Base-by-base conservation (phyloP, 2,329 filamentous ascomycete genomes). In the Aspergillus hiratsukae region DNA sequence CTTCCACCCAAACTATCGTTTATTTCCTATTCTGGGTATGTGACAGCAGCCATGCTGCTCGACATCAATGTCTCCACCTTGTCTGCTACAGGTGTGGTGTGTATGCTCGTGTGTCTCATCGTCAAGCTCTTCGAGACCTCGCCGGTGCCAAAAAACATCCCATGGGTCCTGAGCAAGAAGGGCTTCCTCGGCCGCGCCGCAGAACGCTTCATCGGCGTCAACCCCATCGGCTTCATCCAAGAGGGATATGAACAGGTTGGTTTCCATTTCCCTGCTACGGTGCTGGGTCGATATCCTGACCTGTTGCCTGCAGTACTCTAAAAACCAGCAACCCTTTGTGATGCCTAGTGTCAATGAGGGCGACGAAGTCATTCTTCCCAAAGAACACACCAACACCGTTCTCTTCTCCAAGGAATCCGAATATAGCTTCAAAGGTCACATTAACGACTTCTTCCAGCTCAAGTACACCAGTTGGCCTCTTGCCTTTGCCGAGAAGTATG, bases 331-430 rank as follows among this genome's bases (percentile, higher is more conserved):
- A 41, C 55, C 55, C 4, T 59, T 59, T 45, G 58, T 59, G 46
- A 50, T 59, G 58, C 58, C 58, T 21, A 59, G 58, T 37, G 55
- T 59, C 21, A 57, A 57, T 37, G 58, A 59, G 46, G 58, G 58
- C 46, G 58, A 59, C 40, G 58, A 57, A 57, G 55, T 59, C 11
- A 48, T 59, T 21, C 55, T 59, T 14, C 58, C 58, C 17, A 59
- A 49, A 35, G 55, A 59, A 17, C 52, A 55, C 11, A 52, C 52
- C 7, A 59, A 55, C 25, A 10, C 35, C 29, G 52, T 57, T 10
- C 48, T 59, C 21, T 55, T 55, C 27, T 52, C 55, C 52, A 57
- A 57, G 25, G 58, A 59, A 40, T 54, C 49, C 17, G 52, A 59
- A 17, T 57, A 51, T 23, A 59, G 58, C 50, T 59, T 59, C 48